Base-by-base conservation (phyloP, 805 yeast species). In the Lachancea sp. region DNA sequence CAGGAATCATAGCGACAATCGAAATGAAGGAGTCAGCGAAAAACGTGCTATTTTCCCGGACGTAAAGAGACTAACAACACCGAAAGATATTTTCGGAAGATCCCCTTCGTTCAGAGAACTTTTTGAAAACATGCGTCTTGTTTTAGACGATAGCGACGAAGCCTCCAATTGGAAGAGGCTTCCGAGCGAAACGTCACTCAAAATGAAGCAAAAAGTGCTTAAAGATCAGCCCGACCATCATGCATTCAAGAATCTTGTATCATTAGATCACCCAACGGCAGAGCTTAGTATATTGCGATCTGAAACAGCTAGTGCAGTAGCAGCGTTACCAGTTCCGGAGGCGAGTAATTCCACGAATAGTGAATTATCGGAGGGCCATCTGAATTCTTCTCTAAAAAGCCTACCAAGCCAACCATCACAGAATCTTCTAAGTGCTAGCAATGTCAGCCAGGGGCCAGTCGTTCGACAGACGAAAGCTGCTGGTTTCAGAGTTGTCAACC, bases 101-200 rank as follows among this genome's bases (percentile, higher is more conserved):
- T 60, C 65, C 2, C 52, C 59, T 15, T 60, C 65, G 0, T 58
- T 53, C 36, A 44, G 51, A 13, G 61, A 60, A 36, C 38, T 60
- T 18, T 60, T 59, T 34, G 52, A 56, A 24, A 58, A 52, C 23
- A 60, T 60, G 55, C 42, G 60, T 29, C 29, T 52, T 4, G 60
- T 60, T 5, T 42, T 60, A 13, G 65, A 58, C 45, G 60, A 55
- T 15, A 37, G 45, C 12, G 65, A 60, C 43, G 61, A 60, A 8
- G 44, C 45, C 12, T 57, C 55, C 30, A 60, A 59, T 37, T 60
- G 65, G 65, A 54, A 47, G 30, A 50, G 56, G 9, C 39, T 59
- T 16, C 46, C 58, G 1, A 49, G 55, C 18, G 56, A 56, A 8
- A 33, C 36, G 7, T 50, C 58, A 5, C 35, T 44, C 13, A 40